These are phyloP conservation scores for Haplosporangium sp. DNA, from an alignment of 371 early-diverging fungal genomes.

Conservation along the genomic window DNA sequence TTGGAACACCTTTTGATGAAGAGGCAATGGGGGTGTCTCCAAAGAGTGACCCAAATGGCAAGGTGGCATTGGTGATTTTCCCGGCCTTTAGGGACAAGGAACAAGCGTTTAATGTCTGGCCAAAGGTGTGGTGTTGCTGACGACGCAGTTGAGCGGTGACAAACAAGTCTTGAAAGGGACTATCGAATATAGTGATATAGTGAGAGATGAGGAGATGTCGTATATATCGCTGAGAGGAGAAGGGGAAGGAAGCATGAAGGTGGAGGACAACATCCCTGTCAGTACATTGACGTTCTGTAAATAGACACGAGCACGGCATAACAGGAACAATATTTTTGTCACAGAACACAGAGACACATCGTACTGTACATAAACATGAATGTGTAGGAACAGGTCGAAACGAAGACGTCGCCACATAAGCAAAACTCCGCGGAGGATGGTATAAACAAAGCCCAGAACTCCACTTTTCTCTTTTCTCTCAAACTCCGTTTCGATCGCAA, in stretches of 20 bases:
- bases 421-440: not conserved
- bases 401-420: not conserved
- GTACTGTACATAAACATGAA: not conserved
- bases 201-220: too few relatives aligned
- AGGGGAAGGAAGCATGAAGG: too few relatives aligned
- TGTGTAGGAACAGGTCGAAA: not conserved
- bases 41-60: constrained; percentile 36
- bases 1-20: constrained; percentile 27
- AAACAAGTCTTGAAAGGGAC: not conserved
- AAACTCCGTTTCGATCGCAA: too few relatives aligned
- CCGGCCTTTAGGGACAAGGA: constrained; percentile 31
- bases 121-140: constrained; percentile 49
- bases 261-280: constrained; percentile 3
- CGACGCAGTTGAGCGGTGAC: not conserved
- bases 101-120: constrained; percentile 5
- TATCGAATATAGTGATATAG: too few relatives aligned
- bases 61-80: constrained; percentile 36
- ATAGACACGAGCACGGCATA: constrained; percentile 2
- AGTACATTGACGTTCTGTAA: not conserved
- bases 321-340: constrained; percentile 16
- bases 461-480: too few relatives aligned
- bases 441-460: not conserved
- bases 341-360: too few relatives aligned
- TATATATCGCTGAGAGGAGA: too few relatives aligned
- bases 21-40: constrained; percentile 38